These are phyloP conservation scores for Yamadazyma diddensiae DNA, from an alignment of 1,139 yeast species.

Conservation along the genomic window DNA sequence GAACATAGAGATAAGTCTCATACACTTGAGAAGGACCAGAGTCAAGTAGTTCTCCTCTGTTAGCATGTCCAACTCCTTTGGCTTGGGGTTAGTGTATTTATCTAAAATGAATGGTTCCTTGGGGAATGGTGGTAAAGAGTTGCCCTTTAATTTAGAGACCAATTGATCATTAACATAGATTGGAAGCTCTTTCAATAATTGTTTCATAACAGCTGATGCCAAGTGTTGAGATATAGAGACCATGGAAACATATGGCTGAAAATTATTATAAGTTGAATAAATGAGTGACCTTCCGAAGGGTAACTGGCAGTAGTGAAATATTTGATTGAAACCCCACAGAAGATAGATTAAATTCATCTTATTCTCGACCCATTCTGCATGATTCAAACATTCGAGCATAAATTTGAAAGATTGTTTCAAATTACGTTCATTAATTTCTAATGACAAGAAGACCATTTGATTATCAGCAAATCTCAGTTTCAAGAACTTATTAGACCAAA, in stretches of 20 bases:
- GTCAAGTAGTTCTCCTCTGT: constrained; percentile 6
- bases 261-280: constrained; percentile 20
- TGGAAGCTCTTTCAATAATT: neutral
- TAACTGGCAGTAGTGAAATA: constrained; percentile 12
- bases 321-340: constrained; percentile 10
- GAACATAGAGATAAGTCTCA: constrained; percentile 7
- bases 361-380: constrained; percentile 12
- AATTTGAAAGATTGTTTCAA: constrained; percentile 11
- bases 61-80: constrained; percentile 9
- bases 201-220: constrained; percentile 5
- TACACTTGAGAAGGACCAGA: constrained; percentile 9
- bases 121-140: constrained; percentile 29
- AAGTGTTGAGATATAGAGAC: constrained; percentile 13
- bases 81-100: constrained; percentile 8
- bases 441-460: constrained; percentile 4
- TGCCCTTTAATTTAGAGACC: constrained; percentile 12
- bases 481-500: constrained; percentile 1
- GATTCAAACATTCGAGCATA: constrained; percentile 27
- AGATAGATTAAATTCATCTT: constrained; percentile 10
- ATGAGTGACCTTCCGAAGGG: constrained; percentile 15
- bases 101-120: constrained; percentile 19
- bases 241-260: constrained; percentile 25
- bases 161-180: constrained; percentile 16
- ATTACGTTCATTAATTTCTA: constrained; percentile 5
- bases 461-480: neutral